Evolutionary conservation across 2,329 filamentous ascomycete genomes (phyloP).

Genomic region (Trichoderma arundinaceum): DNA sequence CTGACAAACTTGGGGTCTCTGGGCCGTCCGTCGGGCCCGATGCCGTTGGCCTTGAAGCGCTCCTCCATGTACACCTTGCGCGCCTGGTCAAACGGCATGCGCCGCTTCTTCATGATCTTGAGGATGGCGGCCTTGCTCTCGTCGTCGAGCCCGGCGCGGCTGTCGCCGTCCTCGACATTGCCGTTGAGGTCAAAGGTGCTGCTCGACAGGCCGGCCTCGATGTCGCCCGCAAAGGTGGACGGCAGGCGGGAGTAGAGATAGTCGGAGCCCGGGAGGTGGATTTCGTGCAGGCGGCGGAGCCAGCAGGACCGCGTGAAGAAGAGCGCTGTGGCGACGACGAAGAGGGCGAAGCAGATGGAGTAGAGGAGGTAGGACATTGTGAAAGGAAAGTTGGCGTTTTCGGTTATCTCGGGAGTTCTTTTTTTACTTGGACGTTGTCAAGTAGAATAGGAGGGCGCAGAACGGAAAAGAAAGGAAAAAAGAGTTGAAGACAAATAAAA

Average conservation of each 20-base stretch:
- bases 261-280: slow-evolving; percentile 58
- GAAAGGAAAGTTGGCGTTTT: not conserved
- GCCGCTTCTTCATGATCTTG: slow-evolving; percentile 85
- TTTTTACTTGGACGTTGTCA: not conserved
- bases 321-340: slow-evolving; percentile 74
- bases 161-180: slow-evolving; percentile 82
- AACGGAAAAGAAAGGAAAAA: slow-evolving; percentile 7
- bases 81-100: slow-evolving; percentile 89
- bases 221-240: slow-evolving; percentile 77
- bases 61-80: slow-evolving; percentile 84
- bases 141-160: slow-evolving; percentile 79
- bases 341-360: slow-evolving; percentile 71
- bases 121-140: slow-evolving; percentile 81
- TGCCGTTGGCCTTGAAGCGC: slow-evolving; percentile 83
- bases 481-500: not conserved
- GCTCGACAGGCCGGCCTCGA: slow-evolving; percentile 85
- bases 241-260: slow-evolving; percentile 81
- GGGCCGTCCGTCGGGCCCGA: slow-evolving; percentile 85
- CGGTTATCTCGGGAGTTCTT: slow-evolving; percentile 4
- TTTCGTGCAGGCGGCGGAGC: slow-evolving; percentile 70
- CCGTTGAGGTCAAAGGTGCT: slow-evolving; percentile 79
- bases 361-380: slow-evolving; percentile 83
- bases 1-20: slow-evolving; percentile 95
- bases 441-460: not conserved
- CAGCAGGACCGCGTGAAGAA: slow-evolving; percentile 83